Conservation (phyloP, 345 rosid species). For the Anastatica hierochuntica region DNA sequence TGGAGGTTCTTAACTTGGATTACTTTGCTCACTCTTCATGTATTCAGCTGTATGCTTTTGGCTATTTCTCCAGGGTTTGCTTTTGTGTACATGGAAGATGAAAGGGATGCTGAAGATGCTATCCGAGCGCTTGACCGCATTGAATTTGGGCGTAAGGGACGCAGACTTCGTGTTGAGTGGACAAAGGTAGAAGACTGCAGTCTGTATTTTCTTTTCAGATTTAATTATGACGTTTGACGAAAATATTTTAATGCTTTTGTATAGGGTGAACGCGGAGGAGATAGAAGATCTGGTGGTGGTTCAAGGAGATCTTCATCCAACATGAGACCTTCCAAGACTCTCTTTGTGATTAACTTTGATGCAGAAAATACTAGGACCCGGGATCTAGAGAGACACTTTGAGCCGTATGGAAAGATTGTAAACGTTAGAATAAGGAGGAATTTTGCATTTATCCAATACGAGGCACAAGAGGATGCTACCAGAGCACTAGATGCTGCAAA, state of each 20-base stretch:
- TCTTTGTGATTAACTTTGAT: slow-evolving; percentile 93
- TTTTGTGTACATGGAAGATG: slow-evolving; percentile 91
- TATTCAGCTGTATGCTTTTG: neutral
- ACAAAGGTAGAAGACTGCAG: slow-evolving; percentile 47
- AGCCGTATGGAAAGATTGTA: slow-evolving; percentile 77
- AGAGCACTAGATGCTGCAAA: slow-evolving; percentile 79
- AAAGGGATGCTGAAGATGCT: slow-evolving; percentile 98
- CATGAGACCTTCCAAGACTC: slow-evolving; percentile 75
- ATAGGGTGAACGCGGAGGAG: slow-evolving; percentile 69
- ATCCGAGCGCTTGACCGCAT: slow-evolving; percentile 73
- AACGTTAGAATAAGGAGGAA: slow-evolving; percentile 92
- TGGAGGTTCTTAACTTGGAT: slow-evolving; percentile 26
- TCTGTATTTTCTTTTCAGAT: neutral
- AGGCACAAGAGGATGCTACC: slow-evolving; percentile 78
- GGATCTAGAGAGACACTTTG: slow-evolving; percentile 92
- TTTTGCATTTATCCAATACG: slow-evolving; percentile 92
- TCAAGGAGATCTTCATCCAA: slow-evolving; percentile 58
- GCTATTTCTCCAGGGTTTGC: slow-evolving; percentile 51
- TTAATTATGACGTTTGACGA: neutral
- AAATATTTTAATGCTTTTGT: neutral
- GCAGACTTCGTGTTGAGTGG: slow-evolving; percentile 96
- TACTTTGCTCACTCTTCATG: neutral
- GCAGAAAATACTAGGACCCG: slow-evolving; percentile 68
- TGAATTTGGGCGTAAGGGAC: slow-evolving; percentile 87
- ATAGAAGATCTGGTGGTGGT: slow-evolving; percentile 44